phyloP scores from a whole-genome alignment of 805 yeast genomes.

The Vanderwaltozyma yarrowii region DNA sequence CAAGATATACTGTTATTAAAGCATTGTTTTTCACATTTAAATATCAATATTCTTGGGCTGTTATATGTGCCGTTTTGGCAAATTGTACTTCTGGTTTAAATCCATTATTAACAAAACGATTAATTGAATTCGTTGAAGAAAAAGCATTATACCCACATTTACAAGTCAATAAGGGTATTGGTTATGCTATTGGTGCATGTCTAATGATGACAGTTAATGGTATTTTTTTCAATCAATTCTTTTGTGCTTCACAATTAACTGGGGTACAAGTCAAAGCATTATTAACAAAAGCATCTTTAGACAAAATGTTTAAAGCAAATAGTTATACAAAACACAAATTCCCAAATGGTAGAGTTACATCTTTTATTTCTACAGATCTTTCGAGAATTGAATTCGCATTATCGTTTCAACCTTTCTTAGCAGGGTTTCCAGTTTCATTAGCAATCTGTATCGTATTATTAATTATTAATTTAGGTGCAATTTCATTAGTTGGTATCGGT shows the following conservation, averaged over 20 bases:
- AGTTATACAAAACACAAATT: slow-evolving; percentile 46
- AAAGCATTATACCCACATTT: slow-evolving; percentile 35
- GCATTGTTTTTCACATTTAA: slow-evolving; percentile 42
- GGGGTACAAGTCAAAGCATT: slow-evolving; percentile 69
- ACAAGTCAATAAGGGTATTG: slow-evolving; percentile 52
- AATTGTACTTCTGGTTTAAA: slow-evolving; percentile 43
- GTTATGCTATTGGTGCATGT: slow-evolving; percentile 64
- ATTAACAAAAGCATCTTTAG: slow-evolving; percentile 57
- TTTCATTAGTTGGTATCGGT: slow-evolving; percentile 63
- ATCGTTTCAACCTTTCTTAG: slow-evolving; percentile 54
- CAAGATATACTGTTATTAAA: slow-evolving; percentile 29
- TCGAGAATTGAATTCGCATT: slow-evolving; percentile 70
- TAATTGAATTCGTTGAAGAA: slow-evolving; percentile 54
- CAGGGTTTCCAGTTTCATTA: slow-evolving; percentile 55
- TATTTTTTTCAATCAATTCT: slow-evolving; percentile 47
- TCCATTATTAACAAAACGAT: slow-evolving; percentile 54
- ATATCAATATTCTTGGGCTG: slow-evolving; percentile 36
- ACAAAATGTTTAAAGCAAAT: slow-evolving; percentile 55
- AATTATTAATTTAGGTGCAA: slow-evolving; percentile 57
- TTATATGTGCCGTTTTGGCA: slow-evolving; percentile 36
- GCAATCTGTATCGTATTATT: slow-evolving; percentile 55
- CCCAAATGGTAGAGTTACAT: slow-evolving; percentile 64
- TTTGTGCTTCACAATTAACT: slow-evolving; percentile 47
- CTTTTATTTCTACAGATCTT: slow-evolving; percentile 72
- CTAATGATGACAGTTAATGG: slow-evolving; percentile 42